Percentiles rank a stretch among this genome's conserved stretches.
phyloP scores from a whole-genome alignment of 2,329 filamentous ascomycete species.

The Colletotrichum ledebouriae region DNA sequence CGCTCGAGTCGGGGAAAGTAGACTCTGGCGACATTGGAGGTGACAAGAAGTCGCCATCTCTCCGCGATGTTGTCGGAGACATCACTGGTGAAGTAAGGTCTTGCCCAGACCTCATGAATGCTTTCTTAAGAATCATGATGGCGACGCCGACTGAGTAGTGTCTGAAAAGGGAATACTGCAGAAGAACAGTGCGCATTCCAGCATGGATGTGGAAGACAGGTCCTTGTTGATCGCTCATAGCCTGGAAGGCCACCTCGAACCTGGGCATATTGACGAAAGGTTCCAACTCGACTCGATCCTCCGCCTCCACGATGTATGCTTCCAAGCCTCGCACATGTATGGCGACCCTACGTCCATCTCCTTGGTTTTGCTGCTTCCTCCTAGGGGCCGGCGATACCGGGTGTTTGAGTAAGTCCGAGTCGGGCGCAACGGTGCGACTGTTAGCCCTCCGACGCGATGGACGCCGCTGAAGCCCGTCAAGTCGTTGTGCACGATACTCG shows the following conservation, averaged over 20 bases:
- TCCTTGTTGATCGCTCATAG: constrained; percentile 87
- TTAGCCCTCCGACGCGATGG: constrained; percentile 77
- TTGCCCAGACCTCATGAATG: constrained; percentile 70
- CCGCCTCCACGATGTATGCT: constrained; percentile 89
- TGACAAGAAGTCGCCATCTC: constrained; percentile 52
- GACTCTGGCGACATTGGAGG: constrained; percentile 55
- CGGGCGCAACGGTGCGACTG: constrained; percentile 78
- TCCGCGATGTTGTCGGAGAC: constrained; percentile 46
- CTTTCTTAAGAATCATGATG: constrained; percentile 78
- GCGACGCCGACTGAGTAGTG: constrained; percentile 93
- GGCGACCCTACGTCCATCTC: constrained; percentile 85
- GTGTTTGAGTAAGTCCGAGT: constrained; percentile 71
- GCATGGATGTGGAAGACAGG: constrained; percentile 90
- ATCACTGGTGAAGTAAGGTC: constrained; percentile 50
- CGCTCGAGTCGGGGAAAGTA: constrained; percentile 48
- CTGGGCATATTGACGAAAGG: constrained; percentile 88
- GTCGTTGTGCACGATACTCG: constrained; percentile 87
- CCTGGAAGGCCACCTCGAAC: constrained; percentile 88
- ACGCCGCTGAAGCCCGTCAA: constrained; percentile 72
- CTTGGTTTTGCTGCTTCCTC: constrained; percentile 68
- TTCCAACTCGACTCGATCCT: constrained; percentile 86
- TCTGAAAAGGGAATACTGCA: constrained; percentile 93
- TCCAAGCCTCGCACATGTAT: constrained; percentile 88
- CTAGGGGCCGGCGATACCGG: constrained; percentile 61
- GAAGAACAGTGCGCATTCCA: constrained; percentile 80